Evolutionary conservation across 1,284 basidiomycete genomes (phyloP).

Genomic region (Boletellus deceptivus): DNA sequence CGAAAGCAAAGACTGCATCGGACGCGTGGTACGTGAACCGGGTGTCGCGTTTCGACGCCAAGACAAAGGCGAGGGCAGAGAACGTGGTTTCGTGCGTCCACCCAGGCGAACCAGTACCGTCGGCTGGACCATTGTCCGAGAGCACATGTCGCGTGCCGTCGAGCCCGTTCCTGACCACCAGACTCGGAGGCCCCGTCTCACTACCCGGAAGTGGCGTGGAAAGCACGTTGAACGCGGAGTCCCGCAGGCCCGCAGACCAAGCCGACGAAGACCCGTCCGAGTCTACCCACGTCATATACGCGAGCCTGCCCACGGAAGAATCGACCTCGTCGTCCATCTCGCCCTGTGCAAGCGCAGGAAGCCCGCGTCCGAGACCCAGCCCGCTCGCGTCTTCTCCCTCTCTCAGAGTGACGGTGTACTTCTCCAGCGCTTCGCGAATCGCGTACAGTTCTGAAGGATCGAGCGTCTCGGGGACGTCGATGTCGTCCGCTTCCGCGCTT

Average conservation of each 20-base stretch:
- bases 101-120: conserved; percentile 14
- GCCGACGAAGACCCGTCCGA: conserved; percentile 46
- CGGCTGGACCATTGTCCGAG: conserved; percentile 17
- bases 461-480: conserved; percentile 86
- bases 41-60: conserved; percentile 90
- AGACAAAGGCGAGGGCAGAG: conserved; percentile 88
- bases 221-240: conserved; percentile 51
- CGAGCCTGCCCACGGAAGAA: conserved; percentile 58
- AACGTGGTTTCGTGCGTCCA: conserved; percentile 84
- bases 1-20: conserved; percentile 72
- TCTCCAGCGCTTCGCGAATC: conserved; percentile 80
- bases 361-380: conserved; percentile 58
- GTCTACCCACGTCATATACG: conserved; percentile 62
- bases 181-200: conserved; percentile 35
- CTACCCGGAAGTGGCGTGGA: conserved; percentile 61
- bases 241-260: conserved; percentile 39
- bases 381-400: conserved; percentile 56
- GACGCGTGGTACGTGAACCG: conserved; percentile 74
- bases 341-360: conserved; percentile 76
- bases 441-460: conserved; percentile 78
- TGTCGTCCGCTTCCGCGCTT: conserved; percentile 43
- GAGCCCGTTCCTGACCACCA: conserved; percentile 77
- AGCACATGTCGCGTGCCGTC: conserved; percentile 79
- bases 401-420: conserved; percentile 69
- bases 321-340: conserved; percentile 86